Base-by-base conservation (phyloP, 306 rosid species). In the Cicer pinnatifidum region DNA sequence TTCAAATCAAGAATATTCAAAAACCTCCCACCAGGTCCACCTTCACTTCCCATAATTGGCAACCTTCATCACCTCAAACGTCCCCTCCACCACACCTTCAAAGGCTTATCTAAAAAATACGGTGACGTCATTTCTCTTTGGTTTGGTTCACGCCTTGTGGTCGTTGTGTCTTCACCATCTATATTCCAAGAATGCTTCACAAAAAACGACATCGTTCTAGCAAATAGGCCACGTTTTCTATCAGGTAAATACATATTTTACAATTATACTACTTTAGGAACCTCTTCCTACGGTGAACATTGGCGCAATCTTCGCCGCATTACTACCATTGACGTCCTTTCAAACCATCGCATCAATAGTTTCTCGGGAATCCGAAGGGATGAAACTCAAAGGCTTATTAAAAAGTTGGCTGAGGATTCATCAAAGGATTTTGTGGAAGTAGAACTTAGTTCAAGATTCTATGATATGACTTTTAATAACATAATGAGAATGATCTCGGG, bases 301-400 rank as follows among this genome's bases (percentile, higher is more conserved):
- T 89, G 91, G 91, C 91, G 89, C 8, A 89, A 85, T 82, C 87
- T 89, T 3, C 94, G 91, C 15, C 88, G 91, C 5, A 82, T 89
- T 3, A 79, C 81, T 6, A 2, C 88, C 7, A 17, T 60, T 0
- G 89, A 89, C 4, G 85, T 89, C 40, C 86, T 84, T 52, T 89
- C 93, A 6, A 9, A 78, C 0, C 67, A 80, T 2, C 84, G 80
- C 6, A 33, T 80, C 40, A 68, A 59, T 57, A 1, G 11, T 23
- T 86, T 75, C 43, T 1, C 48, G 0, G 69, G 2, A 2, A 53
- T 77, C 33, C 79, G 91, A 11, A 70, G 9, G 6, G 86, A 86
- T 5, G 91, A 89, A 60, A 75, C 76, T 11, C 39, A 37, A 1
- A 78, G 82, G 1, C 7, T 89, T 0, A 2, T 85, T 1, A 35